These are phyloP conservation scores for Hordeum vulgare DNA, from an alignment of 176 grass and related monocot species.

Conservation along the genomic window MorexV3_pseudomolecules_assembly NC_058518.1:513695989-513696488, in stretches of 20 bases:
- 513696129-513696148: not conserved
- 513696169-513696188: not conserved
- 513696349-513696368: constrained; percentile 46
- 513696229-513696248: constrained; percentile 66
- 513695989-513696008: constrained; percentile 68
- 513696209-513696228: constrained; percentile 85
- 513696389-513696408: constrained; percentile 68
- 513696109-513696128: constrained; percentile 39
- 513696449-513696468: constrained; percentile 89
- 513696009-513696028: constrained; percentile 56
- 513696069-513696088: constrained; percentile 54
- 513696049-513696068: constrained; percentile 63
- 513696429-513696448: constrained; percentile 84
- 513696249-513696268: constrained; percentile 68
- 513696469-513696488: constrained; percentile 49
- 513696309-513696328: not conserved
- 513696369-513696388: constrained; percentile 66
- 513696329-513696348: not conserved
- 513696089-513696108: constrained; percentile 86
- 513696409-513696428: constrained; percentile 88
- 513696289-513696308: not conserved
- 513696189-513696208: not conserved
- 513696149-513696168: not conserved
- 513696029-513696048: constrained; percentile 72
- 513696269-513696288: constrained; percentile 37